Conservation (phyloP, 2,329 filamentous ascomycete species). For the Cercospora zeae-maydis region DNA sequence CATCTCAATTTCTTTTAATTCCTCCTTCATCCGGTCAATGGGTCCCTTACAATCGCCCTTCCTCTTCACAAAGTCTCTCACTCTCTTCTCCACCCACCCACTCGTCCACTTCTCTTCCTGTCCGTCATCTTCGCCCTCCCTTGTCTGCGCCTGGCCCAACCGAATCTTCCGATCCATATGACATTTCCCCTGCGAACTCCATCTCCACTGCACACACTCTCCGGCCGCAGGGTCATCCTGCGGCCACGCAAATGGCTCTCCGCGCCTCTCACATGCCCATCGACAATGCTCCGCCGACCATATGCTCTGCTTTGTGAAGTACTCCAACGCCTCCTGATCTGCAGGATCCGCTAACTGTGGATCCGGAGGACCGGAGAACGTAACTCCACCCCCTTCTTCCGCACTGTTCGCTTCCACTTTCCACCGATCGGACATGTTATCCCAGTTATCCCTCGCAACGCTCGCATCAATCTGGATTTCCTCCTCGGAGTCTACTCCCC, state of each 20-base stretch:
- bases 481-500: not conserved
- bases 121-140: conserved; percentile 4
- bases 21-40: not conserved
- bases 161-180: conserved; percentile 3
- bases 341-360: not conserved
- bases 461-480: not conserved
- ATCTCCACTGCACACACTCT: conserved; percentile 16
- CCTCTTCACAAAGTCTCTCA: conserved; percentile 10
- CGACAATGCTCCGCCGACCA: not conserved
- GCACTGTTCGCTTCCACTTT: conserved; percentile 2
- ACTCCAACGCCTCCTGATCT: conserved; percentile 2
- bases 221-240: not conserved
- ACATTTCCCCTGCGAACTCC: conserved; percentile 8
- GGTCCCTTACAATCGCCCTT: not conserved
- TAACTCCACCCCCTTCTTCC: not conserved
- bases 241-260: not conserved
- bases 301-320: not conserved
- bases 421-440: conserved; percentile 19
- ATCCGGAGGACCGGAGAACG: not conserved
- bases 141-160: conserved; percentile 7
- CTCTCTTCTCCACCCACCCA: conserved; percentile 22
- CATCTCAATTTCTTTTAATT: not conserved
- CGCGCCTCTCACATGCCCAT: conserved; percentile 3
- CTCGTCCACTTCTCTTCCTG: conserved; percentile 12
- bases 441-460: conserved; percentile 7